These are phyloP conservation scores for Lachnellula subtilissima DNA, from an alignment of 2,329 filamentous ascomycete species.

Conservation along the genomic window DNA sequence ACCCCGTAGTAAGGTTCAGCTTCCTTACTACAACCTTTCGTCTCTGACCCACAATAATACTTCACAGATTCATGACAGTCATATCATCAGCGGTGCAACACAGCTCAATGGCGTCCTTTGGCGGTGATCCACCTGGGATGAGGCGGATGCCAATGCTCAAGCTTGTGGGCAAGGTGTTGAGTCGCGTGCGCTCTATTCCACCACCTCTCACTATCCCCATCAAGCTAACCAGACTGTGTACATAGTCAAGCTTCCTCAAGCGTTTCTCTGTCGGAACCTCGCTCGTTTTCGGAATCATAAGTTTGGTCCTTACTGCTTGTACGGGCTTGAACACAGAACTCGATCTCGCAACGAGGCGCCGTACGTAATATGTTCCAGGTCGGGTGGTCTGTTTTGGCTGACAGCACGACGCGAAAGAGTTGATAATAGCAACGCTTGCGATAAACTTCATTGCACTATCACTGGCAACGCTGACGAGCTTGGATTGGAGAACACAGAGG, in stretches of 20 bases:
- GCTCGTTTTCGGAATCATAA: slow-evolving; percentile 15
- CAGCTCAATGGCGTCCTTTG: too few relatives aligned
- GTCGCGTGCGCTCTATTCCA: not conserved
- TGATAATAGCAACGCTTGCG: slow-evolving; percentile 17
- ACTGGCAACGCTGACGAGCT: slow-evolving; percentile 21
- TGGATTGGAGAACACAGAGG: slow-evolving; percentile 23
- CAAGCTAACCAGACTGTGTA: not conserved
- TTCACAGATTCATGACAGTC: too few relatives aligned
- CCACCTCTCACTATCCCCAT: not conserved
- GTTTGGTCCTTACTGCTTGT: slow-evolving; percentile 16
- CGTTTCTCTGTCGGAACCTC: slow-evolving; percentile 22
- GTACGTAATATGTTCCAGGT: slow-evolving; percentile 1
- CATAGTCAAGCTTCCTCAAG: slow-evolving; percentile 22
- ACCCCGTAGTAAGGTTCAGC: too few relatives aligned
- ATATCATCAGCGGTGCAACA: too few relatives aligned
- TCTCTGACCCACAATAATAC: too few relatives aligned
- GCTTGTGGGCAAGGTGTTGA: not conserved
- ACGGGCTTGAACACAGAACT: slow-evolving; percentile 9
- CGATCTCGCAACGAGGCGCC: not conserved
- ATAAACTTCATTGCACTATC: slow-evolving; percentile 21
- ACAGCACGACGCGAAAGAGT: not conserved
- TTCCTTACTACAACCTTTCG: too few relatives aligned
- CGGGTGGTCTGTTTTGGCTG: too few relatives aligned
- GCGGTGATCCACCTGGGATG: too few relatives aligned
- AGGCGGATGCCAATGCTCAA: not conserved